Evolutionary conservation across 805 yeast species (phyloP), one percentile per base, ranked within the genome.

Genomic region (Hyphopichia homilentoma): DNA sequence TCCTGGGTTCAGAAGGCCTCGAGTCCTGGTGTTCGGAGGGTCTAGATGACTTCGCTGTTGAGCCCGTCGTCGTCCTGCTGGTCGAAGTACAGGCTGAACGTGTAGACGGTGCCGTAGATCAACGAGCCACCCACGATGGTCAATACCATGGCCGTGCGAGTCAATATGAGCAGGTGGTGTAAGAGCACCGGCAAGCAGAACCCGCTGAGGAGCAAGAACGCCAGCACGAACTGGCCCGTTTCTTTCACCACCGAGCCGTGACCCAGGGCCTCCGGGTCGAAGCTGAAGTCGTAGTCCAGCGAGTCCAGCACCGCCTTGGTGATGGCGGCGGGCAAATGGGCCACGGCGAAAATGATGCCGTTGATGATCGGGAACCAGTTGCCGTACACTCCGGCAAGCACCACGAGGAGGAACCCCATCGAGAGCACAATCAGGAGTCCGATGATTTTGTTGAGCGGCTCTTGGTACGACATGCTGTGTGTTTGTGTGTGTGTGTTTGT

Each of bases 341-440:
- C 73, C 22, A 60, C 42, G 12, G 62, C 66, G 40, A 65, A 67
- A 26, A 65, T 51, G 16, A 65, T 30, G 5, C 71, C 70, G 44
- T 84, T 86, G 23, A 81, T 71, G 36, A 90, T 70, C 22, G 98
- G 97, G 49, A 82, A 78, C 94, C 96, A 93, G 57, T 87, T 88
- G 29, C 85, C 84, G 63, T 77, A 86, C 8, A 93, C 68, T 32
- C 95, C 88, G 28, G 96, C 87, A 21, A 93, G 68, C 16, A 90
- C 84, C 27, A 89, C 87, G 42, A 93, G 67, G 21, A 93, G 74
- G 48, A 90, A 90, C 5, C 98, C 98, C 44, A 87, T 72, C 1
- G 97, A 93, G 19, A 90, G 70, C 28, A 89, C 79, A 24, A 80
- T 70, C 11, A 93, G 76, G 13, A 86, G 75, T 11, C 82, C 81